Conservation (phyloP, 2,329 filamentous ascomycete species). For the Alternaria triticina region DNA sequence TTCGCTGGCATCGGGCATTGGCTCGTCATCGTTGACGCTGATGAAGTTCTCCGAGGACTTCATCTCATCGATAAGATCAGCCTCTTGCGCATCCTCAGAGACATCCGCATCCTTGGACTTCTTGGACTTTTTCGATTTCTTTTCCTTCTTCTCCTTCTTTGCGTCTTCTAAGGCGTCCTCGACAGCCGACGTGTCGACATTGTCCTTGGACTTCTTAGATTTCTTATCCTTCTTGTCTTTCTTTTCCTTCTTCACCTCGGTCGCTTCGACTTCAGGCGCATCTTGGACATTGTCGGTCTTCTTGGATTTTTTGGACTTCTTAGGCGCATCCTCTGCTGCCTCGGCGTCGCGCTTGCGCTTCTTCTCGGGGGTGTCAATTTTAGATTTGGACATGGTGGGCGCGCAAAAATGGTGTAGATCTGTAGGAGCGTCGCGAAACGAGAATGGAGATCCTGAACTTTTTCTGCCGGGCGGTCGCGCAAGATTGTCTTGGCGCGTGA, state of each 20-base stretch:
- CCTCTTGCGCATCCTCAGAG: slow-evolving; percentile 14
- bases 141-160: slow-evolving; percentile 24
- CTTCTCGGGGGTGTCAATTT: slow-evolving; percentile 36
- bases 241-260: slow-evolving; percentile 26
- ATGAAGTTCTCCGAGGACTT: slow-evolving; percentile 23
- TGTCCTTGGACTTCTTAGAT: slow-evolving; percentile 29
- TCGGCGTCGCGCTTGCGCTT: slow-evolving; percentile 45
- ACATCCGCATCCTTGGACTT: slow-evolving; percentile 23
- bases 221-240: slow-evolving; percentile 29
- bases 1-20: slow-evolving; percentile 27
- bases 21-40: slow-evolving; percentile 20
- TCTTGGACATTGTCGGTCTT: slow-evolving; percentile 24
- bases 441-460: slow-evolving; percentile 30
- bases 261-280: slow-evolving; percentile 18
- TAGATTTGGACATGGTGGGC: slow-evolving; percentile 24
- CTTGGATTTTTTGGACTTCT: slow-evolving; percentile 44
- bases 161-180: slow-evolving; percentile 13
- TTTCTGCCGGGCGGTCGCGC: slow-evolving; percentile 32
- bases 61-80: slow-evolving; percentile 20
- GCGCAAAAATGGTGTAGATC: slow-evolving; percentile 14
- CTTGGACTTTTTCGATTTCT: slow-evolving; percentile 34
- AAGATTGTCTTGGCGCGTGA: slow-evolving; percentile 24
- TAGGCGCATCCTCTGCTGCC: slow-evolving; percentile 28
- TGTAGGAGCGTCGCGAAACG: slow-evolving; percentile 14
- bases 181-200: slow-evolving; percentile 3